These are phyloP conservation scores for Ophiostoma ulmi DNA, from an alignment of 2,329 filamentous ascomycete species.

Conservation along the genomic window DNA sequence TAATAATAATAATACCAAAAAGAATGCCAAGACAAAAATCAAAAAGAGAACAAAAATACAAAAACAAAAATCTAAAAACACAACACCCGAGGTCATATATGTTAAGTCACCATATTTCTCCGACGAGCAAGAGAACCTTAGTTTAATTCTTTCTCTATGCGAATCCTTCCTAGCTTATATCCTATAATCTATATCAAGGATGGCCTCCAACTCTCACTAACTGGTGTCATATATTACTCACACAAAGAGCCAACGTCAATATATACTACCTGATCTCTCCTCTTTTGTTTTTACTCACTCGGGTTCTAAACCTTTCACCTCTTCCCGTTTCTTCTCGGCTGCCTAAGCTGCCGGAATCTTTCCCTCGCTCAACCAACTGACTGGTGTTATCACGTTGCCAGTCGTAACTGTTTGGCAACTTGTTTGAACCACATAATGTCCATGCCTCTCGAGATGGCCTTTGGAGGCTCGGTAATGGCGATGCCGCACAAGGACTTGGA, in stretches of 20 bases:
- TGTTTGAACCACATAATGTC: background rate
- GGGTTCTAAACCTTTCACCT: background rate
- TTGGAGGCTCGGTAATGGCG: background rate
- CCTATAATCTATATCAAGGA: background rate
- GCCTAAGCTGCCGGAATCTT: background rate
- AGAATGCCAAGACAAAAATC: too few relatives aligned
- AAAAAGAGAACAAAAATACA: too few relatives aligned
- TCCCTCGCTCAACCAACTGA: background rate
- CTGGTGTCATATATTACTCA: background rate
- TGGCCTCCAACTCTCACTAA: background rate
- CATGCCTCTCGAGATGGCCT: background rate
- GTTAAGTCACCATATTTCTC: background rate
- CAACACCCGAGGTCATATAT: too few relatives aligned
- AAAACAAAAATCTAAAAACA: too few relatives aligned
- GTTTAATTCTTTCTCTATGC: background rate
- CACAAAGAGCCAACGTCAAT: background rate
- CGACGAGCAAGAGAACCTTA: background rate
- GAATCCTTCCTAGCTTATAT: background rate
- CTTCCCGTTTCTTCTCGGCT: background rate
- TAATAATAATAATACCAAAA: too few relatives aligned
- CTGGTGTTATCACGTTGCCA: background rate
- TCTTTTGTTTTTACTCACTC: background rate
- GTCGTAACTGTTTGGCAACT: background rate
- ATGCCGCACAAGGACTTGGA: background rate
- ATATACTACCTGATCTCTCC: background rate